Conservation (phyloP, 257 asterid genomes). For the Penstemon eatonii region DNA sequence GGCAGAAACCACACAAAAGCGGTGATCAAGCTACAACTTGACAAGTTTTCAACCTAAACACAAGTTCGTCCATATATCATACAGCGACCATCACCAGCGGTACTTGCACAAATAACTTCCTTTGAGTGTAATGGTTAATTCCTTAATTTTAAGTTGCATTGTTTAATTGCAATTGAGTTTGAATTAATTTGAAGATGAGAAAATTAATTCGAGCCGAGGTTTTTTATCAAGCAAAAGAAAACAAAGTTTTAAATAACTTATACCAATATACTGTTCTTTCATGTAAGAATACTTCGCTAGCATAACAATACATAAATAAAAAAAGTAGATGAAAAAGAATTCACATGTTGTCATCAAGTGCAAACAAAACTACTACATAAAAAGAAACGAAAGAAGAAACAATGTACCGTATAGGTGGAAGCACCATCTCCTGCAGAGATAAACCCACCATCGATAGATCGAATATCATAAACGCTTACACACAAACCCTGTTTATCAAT, state of each 20-base stretch:
- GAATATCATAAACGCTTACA: constrained; percentile 70
- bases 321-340: no score
- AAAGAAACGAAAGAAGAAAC: not conserved
- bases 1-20: not conserved
- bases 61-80: not conserved
- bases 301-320: no score
- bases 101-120: not conserved
- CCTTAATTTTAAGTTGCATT: no score
- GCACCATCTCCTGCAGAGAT: constrained; percentile 78
- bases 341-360: not conserved
- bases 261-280: no score
- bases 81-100: no score
- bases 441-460: constrained; percentile 74
- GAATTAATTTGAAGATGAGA: no score
- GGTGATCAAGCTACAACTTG: not conserved
- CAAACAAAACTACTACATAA: not conserved
- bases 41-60: not conserved
- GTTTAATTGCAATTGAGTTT: no score
- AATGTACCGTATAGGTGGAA: constrained; percentile 76
- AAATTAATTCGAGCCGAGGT: no score
- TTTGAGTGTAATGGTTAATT: not conserved
- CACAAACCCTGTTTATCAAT: constrained; percentile 69
- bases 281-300: no score
- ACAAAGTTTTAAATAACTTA: no score
- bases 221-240: no score